Evolutionary conservation across 768 basidiomycete genomes (phyloP).

Genomic region (Kwoniella shandongensis): DNA sequence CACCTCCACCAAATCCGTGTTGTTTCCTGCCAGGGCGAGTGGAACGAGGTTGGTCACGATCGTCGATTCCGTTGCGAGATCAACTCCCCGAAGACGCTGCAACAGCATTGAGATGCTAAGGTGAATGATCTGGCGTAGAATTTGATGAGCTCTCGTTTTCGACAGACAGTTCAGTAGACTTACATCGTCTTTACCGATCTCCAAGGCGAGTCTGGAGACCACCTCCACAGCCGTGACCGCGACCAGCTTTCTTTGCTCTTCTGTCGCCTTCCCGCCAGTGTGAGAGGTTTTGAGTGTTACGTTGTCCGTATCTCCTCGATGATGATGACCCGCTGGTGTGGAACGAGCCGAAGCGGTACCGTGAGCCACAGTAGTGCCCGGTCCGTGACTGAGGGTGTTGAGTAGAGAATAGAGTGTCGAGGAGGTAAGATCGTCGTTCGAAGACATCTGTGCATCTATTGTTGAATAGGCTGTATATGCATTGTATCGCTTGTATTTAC

Average conservation of each 20-base stretch:
- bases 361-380: conserved; percentile 21
- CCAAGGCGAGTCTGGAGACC: conserved; percentile 80
- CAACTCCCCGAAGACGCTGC: conserved; percentile 78
- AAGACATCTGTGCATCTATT: conserved; percentile 63
- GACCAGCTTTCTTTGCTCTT: conserved; percentile 75
- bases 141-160: neutral
- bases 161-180: conserved; percentile 7
- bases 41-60: conserved; percentile 91
- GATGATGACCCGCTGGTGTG: conserved; percentile 2
- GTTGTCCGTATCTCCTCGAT: conserved; percentile 15
- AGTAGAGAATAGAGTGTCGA: conserved; percentile 96
- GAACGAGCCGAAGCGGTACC: conserved; percentile 25
- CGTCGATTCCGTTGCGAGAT: conserved; percentile 83
- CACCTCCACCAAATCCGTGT: conserved; percentile 76
- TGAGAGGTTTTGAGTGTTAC: conserved; percentile 25
- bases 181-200: conserved; percentile 82
- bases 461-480: too few species aligned
- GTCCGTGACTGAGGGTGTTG: conserved; percentile 67
- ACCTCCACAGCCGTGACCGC: conserved; percentile 90
- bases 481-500: neutral
- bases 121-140: conserved; percentile 66
- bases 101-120: conserved; percentile 89
- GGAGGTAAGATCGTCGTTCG: conserved; percentile 83
- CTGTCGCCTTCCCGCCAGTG: conserved; percentile 27
- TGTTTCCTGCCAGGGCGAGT: conserved; percentile 74